Evolutionary conservation across 352 stramenopile species (phyloP).

Genomic region (Peronosclerospora sorghi): DNA sequence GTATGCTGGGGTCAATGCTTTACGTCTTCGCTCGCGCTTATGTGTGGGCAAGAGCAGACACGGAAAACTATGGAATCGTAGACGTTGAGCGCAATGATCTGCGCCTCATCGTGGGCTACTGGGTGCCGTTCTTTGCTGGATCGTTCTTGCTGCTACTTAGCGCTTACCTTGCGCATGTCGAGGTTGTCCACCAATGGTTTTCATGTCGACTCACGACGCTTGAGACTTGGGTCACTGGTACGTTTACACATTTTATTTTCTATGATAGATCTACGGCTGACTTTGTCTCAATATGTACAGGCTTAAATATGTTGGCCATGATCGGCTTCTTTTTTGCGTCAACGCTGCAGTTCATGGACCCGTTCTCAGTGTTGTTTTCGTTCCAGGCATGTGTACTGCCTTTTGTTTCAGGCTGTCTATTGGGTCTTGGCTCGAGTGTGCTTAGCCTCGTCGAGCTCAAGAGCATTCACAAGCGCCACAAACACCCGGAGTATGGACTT

Average conservation of each 20-base stretch:
- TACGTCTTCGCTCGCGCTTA: conserved; percentile 52
- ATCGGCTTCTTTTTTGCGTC: conserved; percentile 68
- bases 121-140: conserved; percentile 73
- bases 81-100: conserved; percentile 52
- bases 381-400: conserved; percentile 61
- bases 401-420: conserved; percentile 56
- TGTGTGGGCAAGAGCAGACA: conserved; percentile 39
- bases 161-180: conserved; percentile 69
- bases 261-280: conserved; percentile 8
- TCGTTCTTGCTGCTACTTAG: conserved; percentile 67
- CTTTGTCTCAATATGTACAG: conserved; percentile 16
- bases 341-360: conserved; percentile 77
- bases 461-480: conserved; percentile 69
- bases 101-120: conserved; percentile 64
- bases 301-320: conserved; percentile 49
- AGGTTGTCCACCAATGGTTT: conserved; percentile 79
- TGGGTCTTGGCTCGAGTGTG: conserved; percentile 49
- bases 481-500: conserved; percentile 73
- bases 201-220: conserved; percentile 56
- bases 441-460: conserved; percentile 68
- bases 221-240: conserved; percentile 39
- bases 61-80: conserved; percentile 67
- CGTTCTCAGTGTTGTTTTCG: conserved; percentile 63
- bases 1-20: conserved; percentile 47
- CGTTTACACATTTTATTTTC: conserved; percentile 6